Evolutionary conservation across 495 filamentous ascomycete genomes (phyloP).

Genomic region (Aspergillus taichungensis): DNA sequence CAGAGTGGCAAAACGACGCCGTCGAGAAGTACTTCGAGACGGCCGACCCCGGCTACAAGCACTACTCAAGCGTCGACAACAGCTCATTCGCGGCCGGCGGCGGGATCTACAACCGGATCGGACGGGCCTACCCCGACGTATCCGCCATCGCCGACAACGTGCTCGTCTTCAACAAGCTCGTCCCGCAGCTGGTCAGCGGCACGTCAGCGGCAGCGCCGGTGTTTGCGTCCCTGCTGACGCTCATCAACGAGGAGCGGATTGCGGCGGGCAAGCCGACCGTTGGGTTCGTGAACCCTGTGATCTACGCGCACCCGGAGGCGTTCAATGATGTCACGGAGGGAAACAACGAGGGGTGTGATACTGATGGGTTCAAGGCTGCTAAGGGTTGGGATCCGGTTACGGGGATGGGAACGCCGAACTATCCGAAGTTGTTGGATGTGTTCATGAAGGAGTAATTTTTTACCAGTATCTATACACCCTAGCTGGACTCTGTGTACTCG

Average conservation of each 20-base stretch:
- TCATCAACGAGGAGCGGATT: conserved; percentile 55
- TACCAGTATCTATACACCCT: no score
- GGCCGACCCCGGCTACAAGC: conserved; percentile 37
- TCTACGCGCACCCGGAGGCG: conserved; percentile 52
- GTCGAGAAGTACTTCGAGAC: conserved; percentile 43
- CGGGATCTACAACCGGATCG: conserved; percentile 50
- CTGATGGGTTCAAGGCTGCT: conserved; percentile 43
- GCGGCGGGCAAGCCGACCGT: conserved; percentile 45
- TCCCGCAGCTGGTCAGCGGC: conserved; percentile 37
- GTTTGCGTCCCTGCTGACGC: conserved; percentile 47
- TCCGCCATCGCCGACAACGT: conserved; percentile 54
- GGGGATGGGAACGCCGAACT: conserved; percentile 51
- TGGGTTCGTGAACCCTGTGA: conserved; percentile 52
- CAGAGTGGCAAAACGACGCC: conserved; percentile 46
- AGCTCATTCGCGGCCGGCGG: conserved; percentile 32
- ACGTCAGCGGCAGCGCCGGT: conserved; percentile 53
- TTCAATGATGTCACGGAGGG: conserved; percentile 56
- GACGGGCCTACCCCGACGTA: conserved; percentile 59
- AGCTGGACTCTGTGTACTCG: no score
- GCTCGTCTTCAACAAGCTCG: conserved; percentile 33
- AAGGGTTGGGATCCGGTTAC: conserved; percentile 58
- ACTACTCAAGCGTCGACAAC: conserved; percentile 29
- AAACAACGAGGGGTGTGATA: conserved; percentile 50
- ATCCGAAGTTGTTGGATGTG: conserved; percentile 37
- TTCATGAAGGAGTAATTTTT: conserved; percentile 25